These are phyloP conservation scores for Cyberlindnera suaveolens DNA, from an alignment of 805 yeast genomes.

Conservation along the genomic window DNA sequence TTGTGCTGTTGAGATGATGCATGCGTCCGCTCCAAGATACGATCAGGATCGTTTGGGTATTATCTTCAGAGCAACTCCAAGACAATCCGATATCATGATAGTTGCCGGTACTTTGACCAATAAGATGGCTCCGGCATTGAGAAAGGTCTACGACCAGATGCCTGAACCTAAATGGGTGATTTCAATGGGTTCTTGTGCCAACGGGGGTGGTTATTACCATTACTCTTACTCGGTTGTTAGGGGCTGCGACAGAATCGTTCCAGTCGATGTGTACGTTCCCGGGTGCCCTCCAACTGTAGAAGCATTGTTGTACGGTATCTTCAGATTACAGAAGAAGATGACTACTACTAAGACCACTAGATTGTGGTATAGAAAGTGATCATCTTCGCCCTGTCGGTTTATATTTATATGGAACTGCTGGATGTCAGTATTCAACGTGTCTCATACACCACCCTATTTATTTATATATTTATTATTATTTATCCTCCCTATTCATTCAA, in stretches of 20 bases:
- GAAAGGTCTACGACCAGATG: constrained; percentile 93
- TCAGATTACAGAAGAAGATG: constrained; percentile 88
- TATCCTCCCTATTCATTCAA: neutral
- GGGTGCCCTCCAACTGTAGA: constrained; percentile 93
- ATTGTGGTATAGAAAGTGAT: constrained; percentile 71
- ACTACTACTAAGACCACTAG: constrained; percentile 73
- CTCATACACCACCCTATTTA: neutral
- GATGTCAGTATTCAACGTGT: too few species aligned
- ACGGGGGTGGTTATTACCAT: constrained; percentile 91
- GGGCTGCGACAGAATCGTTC: constrained; percentile 84
- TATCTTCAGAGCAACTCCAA: constrained; percentile 89
- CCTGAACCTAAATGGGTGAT: constrained; percentile 93
- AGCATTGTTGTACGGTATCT: constrained; percentile 85
- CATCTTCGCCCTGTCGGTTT: neutral
- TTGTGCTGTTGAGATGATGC: constrained; percentile 96
- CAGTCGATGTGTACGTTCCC: constrained; percentile 87
- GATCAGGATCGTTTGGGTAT: constrained; percentile 91
- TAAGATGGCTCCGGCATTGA: constrained; percentile 89
- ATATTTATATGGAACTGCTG: neutral
- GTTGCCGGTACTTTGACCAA: constrained; percentile 89
- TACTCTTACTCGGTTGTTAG: constrained; percentile 84
- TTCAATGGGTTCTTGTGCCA: constrained; percentile 92
- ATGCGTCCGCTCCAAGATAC: constrained; percentile 82
- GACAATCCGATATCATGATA: constrained; percentile 88
- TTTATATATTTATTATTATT: constrained; percentile 1